Evolutionary conservation across 495 filamentous ascomycete species (phyloP).

Genomic region (Aspergillus sclerotioniger): DNA sequence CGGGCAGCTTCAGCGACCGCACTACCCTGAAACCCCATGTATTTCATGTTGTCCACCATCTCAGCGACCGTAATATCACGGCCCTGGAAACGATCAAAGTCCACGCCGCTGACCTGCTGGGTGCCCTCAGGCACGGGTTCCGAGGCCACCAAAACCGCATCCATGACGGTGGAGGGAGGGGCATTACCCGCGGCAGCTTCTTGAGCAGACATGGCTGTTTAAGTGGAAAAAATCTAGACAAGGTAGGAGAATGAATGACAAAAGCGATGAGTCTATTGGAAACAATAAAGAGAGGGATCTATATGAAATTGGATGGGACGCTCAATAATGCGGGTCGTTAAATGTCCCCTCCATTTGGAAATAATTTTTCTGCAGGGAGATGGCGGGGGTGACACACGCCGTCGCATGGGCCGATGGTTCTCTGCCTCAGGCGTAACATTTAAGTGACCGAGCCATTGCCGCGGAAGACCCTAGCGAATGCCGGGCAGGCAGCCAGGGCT

Average conservation of each 20-base stretch:
- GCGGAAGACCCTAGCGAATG: not conserved
- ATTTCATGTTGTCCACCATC: slow-evolving; percentile 74
- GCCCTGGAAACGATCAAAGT: slow-evolving; percentile 77
- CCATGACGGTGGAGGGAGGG: slow-evolving; percentile 65
- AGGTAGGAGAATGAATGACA: not conserved
- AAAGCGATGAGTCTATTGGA: not conserved
- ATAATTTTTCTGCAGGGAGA: not conserved
- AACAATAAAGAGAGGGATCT: not conserved
- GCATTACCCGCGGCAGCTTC: slow-evolving; percentile 8
- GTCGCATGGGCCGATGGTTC: too few relatives aligned
- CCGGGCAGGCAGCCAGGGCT: not conserved
- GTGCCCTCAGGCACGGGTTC: slow-evolving; percentile 73
- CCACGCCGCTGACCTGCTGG: slow-evolving; percentile 76
- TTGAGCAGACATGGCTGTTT: slow-evolving; percentile 6
- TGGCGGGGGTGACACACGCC: not conserved
- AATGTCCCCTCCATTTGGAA: not conserved
- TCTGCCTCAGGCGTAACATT: not conserved
- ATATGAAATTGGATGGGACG: not conserved
- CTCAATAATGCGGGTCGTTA: not conserved
- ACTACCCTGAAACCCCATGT: slow-evolving; percentile 91
- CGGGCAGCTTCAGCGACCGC: slow-evolving; percentile 78
- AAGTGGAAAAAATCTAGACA: not conserved
- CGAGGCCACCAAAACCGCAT: slow-evolving; percentile 87
- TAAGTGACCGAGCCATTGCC: not conserved
- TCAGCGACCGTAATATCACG: slow-evolving; percentile 80